Base-by-base conservation (phyloP, 768 basidiomycete genomes). In the Phylloporus sp. region DNA sequence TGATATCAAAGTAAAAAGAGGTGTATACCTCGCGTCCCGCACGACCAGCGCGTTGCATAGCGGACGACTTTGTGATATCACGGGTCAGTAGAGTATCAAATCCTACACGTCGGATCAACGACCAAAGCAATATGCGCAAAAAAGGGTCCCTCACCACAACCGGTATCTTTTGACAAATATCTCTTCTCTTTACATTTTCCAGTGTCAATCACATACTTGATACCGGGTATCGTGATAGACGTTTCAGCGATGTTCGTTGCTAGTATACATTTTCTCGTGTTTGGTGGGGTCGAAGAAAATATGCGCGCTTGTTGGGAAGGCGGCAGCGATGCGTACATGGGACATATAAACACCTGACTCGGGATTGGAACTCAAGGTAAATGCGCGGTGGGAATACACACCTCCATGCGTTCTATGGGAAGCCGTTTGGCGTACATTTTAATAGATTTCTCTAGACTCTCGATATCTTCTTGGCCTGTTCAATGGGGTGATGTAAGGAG, bases 211-310 rank as follows among this genome's bases (percentile, higher is more conserved):
- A 99, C 94, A 65, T 90, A 98, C 58, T 81, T 86, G 46, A 99
- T 84, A 0, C 93, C 93, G 4, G 94, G 92, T 60, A 99, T 96
- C 13, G 96, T 98, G 62, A 99, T 91, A 11, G 88, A 90, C 0
- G 96, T 98, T 67, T 99, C 96, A 10, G 96, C 96, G 48, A 99
- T 94, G 66, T 98, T 99, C 15, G 96, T 99, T 2, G 96, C 86
- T 31, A 99, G 73, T 52, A 99, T 91, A 67, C 93, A 88, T 67
- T 97, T 94, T 46, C 96, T 80, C 2, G 78, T 80, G 42, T 81
- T 76, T 1, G 78, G 61, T 13, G 86, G 81, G 1, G 88, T 68
- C 1, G 80, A 69, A 0, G 67, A 60, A 66, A 98, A 98, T 38
- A 89, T 89, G 60, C 81, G 81, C 35, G 80, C 68, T 67, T 96